Base-by-base conservation (phyloP, 164 flowering plant genomes). In the Umbellularia californica region DNA sequence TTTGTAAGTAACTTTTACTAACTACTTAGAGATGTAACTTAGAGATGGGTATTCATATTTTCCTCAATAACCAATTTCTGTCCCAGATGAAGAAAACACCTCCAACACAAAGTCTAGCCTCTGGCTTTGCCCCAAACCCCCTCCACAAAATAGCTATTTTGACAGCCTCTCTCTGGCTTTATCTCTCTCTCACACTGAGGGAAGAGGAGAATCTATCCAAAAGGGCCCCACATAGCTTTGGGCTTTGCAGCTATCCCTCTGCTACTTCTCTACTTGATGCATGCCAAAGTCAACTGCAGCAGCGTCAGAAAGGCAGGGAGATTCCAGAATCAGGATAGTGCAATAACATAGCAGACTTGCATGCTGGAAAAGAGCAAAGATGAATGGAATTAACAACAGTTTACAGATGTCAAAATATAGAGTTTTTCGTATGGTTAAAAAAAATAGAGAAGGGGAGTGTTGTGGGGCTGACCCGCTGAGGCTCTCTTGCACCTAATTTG, bases 41-140 rank as follows among this genome's bases (percentile, higher is more conserved):
- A 74, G 30, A 66, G 58, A 72, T 74, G 76, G 76, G 70, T 74
- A 19, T 19, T 74, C 62, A 50, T 65, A 15, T 28, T 65, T 74
- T 51, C 23, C n/a, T 19, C 68, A 47, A 69, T 5, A 67, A 64
- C 47, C 69, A 33, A 27, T 33, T 67, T 15, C 41, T 67, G 22
- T 35, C 69, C 9, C 6, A 17, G 5, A 17, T 17, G 28, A 15
- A 67, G 17, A 19, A 67, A 67, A 67, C 69, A 33, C 7, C 50
- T 25, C 47, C 69, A 15, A 67, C 69, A 28, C 69, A 67, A 33
- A 27, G 41, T 67, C 69, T 19, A 55, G 60, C 0, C 60, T 28
- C 47, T 30, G 19, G n/a, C 69, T 14, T 20, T 30, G n/a, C 33
- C 17, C 33, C 41, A 12, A 67, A 25, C 1, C 35, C 19, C 47